Evolutionary conservation across 176 grass and related monocot genomes (phyloP), one percentile per base, ranked within the genome.

Genomic region (Raddia guianensis): DNA sequence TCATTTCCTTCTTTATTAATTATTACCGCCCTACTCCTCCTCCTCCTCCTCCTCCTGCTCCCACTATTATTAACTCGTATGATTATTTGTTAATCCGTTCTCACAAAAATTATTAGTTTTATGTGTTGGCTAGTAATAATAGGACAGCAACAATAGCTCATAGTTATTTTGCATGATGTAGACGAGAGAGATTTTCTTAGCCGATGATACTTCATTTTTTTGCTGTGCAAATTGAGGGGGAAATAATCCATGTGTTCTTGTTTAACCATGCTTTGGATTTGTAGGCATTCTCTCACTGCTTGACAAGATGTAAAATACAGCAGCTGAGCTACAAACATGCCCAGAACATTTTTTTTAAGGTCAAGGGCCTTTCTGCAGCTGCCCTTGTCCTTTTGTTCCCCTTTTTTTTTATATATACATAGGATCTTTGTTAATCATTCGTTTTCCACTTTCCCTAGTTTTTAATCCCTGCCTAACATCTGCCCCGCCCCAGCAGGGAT

Each of bases 1-100:
- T 86, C 87, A 90, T 82, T 81, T 82, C 65, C 83, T 89, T 89
- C 72, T 89, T 77, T 86, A 82, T 86, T 82, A 27, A 27, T 27
- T 27, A 27, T 27, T 27, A n/a, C 46, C 2, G 6, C 16, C 70
- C 48, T 9, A 0, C 56, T 16, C 1, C 8, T 11, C 5, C 12
- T 52, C 59, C 8, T 35, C 15, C 46, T 13, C 27, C 13, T 9
- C 58, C 2, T 3, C 27, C 27, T 27, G 0, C 45, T 50, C 68
- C 44, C 67, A 43, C 48, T 33, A n/a, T 54, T 73, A 53, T 72
- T 48, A 53, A 27, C 8, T 16, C 54, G 37, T 9, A 27, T 72
- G 66, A 67, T 9, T 55, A 52, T 19, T 14, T 6, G n/a, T 27
- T 37, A 56, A 64, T 15, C 7, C 3, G 2, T 2, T 12, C 37